Conservation (phyloP, 345 rosid species). For the Leavenworthia alabamica region DNA sequence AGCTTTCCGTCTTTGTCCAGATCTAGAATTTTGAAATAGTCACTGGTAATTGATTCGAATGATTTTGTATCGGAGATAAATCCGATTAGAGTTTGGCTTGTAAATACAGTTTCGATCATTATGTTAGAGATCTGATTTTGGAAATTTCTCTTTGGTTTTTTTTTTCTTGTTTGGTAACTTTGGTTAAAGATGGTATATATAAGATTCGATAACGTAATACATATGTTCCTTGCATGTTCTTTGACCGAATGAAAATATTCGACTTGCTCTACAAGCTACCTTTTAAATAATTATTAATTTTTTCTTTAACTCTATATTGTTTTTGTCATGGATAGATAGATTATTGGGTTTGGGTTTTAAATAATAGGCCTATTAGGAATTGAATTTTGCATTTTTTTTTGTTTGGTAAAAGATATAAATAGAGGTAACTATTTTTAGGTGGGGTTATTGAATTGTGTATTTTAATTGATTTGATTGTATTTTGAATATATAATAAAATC, state of each 20-base stretch:
- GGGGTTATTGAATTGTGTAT: too few relatives aligned
- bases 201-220: background rate
- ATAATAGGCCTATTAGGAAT: too few relatives aligned
- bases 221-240: conserved; percentile 8
- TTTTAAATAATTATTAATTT: background rate
- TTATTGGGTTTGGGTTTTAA: too few relatives aligned
- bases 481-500: too few relatives aligned
- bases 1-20: conserved; percentile 35
- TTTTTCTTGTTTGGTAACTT: background rate
- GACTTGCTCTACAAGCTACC: background rate
- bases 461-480: too few relatives aligned
- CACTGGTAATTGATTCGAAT: conserved; percentile 27
- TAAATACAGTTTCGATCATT: conserved; percentile 39
- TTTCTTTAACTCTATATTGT: too few relatives aligned
- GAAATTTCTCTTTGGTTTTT: conserved; percentile 10
- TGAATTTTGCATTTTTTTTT: too few relatives aligned
- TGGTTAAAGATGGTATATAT: background rate
- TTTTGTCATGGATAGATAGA: too few relatives aligned
- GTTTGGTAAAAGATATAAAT: too few relatives aligned
- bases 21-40: conserved; percentile 37
- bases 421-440: too few relatives aligned
- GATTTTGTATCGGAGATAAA: conserved; percentile 32
- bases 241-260: background rate
- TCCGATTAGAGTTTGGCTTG: conserved; percentile 33
- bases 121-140: conserved; percentile 9